Evolutionary conservation across 148 eudicot genomes (phyloP).

Genomic region (Chenopodium formosanum): DNA sequence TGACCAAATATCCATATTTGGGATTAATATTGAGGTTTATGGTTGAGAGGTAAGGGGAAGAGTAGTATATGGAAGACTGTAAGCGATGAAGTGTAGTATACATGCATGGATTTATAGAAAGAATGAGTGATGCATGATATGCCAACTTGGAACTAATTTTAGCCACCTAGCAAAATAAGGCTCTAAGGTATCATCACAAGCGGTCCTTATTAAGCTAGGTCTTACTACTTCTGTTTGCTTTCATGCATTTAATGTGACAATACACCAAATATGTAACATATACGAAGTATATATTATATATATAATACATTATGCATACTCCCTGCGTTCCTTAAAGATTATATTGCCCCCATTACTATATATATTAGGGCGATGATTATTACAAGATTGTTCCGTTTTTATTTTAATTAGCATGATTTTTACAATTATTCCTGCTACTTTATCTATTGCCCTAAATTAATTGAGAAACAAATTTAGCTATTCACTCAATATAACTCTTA

Average conservation of each 20-base stretch:
- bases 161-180: conserved; percentile 45
- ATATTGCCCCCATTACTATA: no score
- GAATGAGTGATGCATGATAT: conserved; percentile 47
- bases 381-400: no score
- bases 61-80: not conserved
- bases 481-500: no score
- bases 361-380: no score
- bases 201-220: not conserved
- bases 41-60: not conserved
- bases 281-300: no score
- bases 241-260: conserved; percentile 25
- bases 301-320: no score
- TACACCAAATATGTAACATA: not conserved
- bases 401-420: no score
- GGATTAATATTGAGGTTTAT: not conserved
- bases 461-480: no score
- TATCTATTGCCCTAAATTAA: no score
- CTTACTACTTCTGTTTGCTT: not conserved
- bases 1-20: conserved; percentile 69
- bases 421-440: no score
- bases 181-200: not conserved
- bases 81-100: not conserved
- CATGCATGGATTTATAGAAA: conserved; percentile 33
- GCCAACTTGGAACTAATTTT: conserved; percentile 57
- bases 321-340: no score